These are phyloP conservation scores for Coniosporium apollinis DNA, from an alignment of 495 filamentous ascomycete genomes.

Conservation along the genomic window DNA sequence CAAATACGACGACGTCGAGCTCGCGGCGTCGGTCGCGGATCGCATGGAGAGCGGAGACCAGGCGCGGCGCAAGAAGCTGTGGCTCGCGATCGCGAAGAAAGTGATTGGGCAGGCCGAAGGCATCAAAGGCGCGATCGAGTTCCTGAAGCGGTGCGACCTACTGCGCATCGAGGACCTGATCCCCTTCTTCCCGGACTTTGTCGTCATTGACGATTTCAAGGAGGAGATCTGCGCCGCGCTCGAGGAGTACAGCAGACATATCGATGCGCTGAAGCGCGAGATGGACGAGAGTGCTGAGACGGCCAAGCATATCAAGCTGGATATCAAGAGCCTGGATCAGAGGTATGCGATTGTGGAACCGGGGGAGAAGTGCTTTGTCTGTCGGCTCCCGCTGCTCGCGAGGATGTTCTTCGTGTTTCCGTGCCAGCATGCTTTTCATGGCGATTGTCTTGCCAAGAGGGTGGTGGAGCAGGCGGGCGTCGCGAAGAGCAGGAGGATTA, in stretches of 20 bases:
- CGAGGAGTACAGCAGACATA: conserved; percentile 79
- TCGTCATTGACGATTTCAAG: conserved; percentile 98
- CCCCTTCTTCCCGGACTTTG: conserved; percentile 96
- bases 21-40: conserved; percentile 82
- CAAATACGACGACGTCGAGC: conserved; percentile 71
- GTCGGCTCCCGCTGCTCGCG: conserved; percentile 66
- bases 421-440: conserved; percentile 94
- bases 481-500: conserved; percentile 62
- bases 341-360: conserved; percentile 95
- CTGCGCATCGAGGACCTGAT: conserved; percentile 93
- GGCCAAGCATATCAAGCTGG: conserved; percentile 70
- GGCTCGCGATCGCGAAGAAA: conserved; percentile 84
- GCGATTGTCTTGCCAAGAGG: conserved; percentile 72
- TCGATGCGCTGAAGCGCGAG: conserved; percentile 76
- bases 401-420: conserved; percentile 96
- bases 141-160: conserved; percentile 77
- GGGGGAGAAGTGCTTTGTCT: conserved; percentile 82
- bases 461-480: conserved; percentile 60
- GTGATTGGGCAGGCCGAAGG: conserved; percentile 71
- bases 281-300: conserved; percentile 89
- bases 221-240: conserved; percentile 89
- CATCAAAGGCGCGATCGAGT: conserved; percentile 90
- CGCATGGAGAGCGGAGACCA: conserved; percentile 54
- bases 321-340: conserved; percentile 68
- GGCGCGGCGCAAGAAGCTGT: conserved; percentile 82